phyloP scores from a whole-genome alignment of 2,329 filamentous ascomycete species.

The Pezicula rhizophila region DNA sequence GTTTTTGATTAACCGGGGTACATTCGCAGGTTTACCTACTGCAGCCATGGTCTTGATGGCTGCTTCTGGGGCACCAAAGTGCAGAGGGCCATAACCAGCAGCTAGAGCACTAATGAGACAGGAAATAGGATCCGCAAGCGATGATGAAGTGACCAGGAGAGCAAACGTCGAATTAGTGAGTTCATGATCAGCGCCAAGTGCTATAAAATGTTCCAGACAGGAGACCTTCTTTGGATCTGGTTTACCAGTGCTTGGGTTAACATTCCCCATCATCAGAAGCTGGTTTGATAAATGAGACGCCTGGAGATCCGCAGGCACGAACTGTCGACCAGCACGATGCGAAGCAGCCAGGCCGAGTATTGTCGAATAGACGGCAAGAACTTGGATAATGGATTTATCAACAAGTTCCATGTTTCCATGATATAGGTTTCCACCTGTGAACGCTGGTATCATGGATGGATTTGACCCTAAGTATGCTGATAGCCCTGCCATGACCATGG shows the following conservation, averaged over 20 bases:
- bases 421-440: conserved; percentile 31
- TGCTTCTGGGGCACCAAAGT: conserved; percentile 43
- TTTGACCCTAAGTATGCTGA: conserved; percentile 29
- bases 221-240: conserved; percentile 28
- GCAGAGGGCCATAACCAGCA: conserved; percentile 38
- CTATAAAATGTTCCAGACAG: conserved; percentile 32
- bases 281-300: conserved; percentile 36
- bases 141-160: conserved; percentile 39
- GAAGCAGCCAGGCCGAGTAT: conserved; percentile 33
- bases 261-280: conserved; percentile 39
- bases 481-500: conserved; percentile 32
- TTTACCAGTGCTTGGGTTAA: conserved; percentile 19
- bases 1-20: conserved; percentile 32
- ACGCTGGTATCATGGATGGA: conserved; percentile 28
- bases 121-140: conserved; percentile 38
- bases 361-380: conserved; percentile 29
- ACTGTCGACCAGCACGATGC: conserved; percentile 31
- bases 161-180: conserved; percentile 43
- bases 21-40: conserved; percentile 32
- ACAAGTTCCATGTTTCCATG: conserved; percentile 28
- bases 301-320: conserved; percentile 27
- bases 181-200: conserved; percentile 42
- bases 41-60: conserved; percentile 36
- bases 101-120: conserved; percentile 34
- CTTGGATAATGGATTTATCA: conserved; percentile 31